Evolutionary conservation across 2,329 filamentous ascomycete genomes (phyloP).

Genomic region (Magnaporthiopsis incrustans): DNA sequence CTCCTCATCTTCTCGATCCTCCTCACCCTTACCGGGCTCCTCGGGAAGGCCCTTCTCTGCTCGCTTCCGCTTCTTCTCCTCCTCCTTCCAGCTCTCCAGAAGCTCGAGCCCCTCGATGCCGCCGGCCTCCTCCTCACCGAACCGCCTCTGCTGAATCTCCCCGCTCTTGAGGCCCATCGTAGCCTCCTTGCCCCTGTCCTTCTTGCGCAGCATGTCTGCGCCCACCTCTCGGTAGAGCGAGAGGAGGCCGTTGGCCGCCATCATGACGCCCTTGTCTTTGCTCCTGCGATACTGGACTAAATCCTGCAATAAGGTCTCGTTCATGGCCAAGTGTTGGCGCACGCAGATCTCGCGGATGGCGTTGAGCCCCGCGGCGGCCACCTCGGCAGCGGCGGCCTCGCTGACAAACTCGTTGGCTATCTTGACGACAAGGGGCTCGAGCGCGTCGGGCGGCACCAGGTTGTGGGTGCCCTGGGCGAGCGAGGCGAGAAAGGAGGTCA

Average conservation of each 20-base stretch:
- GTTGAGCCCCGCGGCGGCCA: constrained; percentile 86
- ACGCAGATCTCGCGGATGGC: constrained; percentile 91
- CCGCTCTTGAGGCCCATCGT: constrained; percentile 70
- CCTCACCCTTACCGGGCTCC: constrained; percentile 49
- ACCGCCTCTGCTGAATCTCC: constrained; percentile 67
- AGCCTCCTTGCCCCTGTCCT: constrained; percentile 86
- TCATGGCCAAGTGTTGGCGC: constrained; percentile 92
- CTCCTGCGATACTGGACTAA: constrained; percentile 92
- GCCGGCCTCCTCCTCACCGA: constrained; percentile 72
- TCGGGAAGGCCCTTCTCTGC: constrained; percentile 61
- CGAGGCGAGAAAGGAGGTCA: constrained; percentile 88
- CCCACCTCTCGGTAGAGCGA: constrained; percentile 87
- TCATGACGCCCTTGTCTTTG: constrained; percentile 98
- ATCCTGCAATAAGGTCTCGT: constrained; percentile 89
- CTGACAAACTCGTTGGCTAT: constrained; percentile 98
- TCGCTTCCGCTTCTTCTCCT: constrained; percentile 69
- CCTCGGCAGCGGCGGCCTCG: constrained; percentile 83
- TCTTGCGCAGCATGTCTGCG: constrained; percentile 79
- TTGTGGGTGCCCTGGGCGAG: constrained; percentile 88
- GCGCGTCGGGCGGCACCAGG: constrained; percentile 81
- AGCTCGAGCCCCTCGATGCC: constrained; percentile 89
- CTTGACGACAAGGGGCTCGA: constrained; percentile 87
- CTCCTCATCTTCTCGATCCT: constrained; percentile 46
- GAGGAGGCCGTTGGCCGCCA: constrained; percentile 89
- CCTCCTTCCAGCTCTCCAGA: constrained; percentile 86